These are phyloP conservation scores for Cryptococcus depauperatus DNA, from an alignment of 1,284 basidiomycete genomes.

Conservation along the genomic window DNA sequence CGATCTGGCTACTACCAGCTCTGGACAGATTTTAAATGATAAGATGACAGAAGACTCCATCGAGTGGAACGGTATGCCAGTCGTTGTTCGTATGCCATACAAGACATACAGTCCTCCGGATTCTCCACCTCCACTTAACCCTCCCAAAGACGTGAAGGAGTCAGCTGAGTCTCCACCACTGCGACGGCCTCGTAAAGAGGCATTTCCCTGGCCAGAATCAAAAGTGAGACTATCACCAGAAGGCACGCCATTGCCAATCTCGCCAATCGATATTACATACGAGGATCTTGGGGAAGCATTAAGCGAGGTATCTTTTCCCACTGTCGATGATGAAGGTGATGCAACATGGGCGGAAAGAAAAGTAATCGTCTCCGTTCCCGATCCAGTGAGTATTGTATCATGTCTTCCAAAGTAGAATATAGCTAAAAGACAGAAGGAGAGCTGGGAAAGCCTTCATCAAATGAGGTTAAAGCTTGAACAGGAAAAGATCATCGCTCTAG, in stretches of 20 bases:
- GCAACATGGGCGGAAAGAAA: conserved; percentile 6
- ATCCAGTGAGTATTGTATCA: conserved; percentile 3
- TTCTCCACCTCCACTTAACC: conserved; percentile 8
- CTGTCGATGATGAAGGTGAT: neutral
- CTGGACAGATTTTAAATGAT: too few relatives aligned
- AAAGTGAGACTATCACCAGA: conserved; percentile 7
- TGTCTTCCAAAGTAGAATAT: neutral
- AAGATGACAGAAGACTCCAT: neutral
- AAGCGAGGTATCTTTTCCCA: neutral
- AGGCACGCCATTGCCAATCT: conserved; percentile 9
- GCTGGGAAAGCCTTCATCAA: too few relatives aligned
- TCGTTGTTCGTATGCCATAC: conserved; percentile 20
- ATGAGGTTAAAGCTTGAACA: too few relatives aligned
- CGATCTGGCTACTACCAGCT: neutral
- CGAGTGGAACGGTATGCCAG: conserved; percentile 16
- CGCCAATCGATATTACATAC: conserved; percentile 2
- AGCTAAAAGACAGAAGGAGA: neutral
- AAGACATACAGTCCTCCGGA: conserved; percentile 19
- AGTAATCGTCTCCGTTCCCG: conserved; percentile 7
- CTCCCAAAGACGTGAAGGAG: neutral
- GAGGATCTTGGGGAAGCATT: neutral
- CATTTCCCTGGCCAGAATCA: conserved; percentile 14
- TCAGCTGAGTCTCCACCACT: neutral
- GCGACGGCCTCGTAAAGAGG: conserved; percentile 11
- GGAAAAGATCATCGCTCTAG: too few relatives aligned